Evolutionary conservation across 2,329 filamentous ascomycete genomes (phyloP), one percentile per base, ranked within the genome.

Genomic region (Boeremia lycopersici): DNA sequence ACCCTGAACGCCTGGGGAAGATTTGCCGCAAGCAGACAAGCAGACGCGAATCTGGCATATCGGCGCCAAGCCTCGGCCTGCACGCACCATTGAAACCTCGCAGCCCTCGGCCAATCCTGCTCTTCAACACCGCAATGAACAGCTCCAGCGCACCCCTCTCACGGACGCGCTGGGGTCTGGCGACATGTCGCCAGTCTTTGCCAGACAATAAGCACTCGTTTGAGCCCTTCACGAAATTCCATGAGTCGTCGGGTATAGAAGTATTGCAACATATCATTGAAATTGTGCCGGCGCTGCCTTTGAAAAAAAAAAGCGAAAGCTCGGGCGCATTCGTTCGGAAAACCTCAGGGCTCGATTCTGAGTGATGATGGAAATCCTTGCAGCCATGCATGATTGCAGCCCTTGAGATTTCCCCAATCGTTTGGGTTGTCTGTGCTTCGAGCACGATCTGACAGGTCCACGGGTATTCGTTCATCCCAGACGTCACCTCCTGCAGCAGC

Each of bases 141-240:
- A 70, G 62, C 68, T 65, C 66, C 67, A 71, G 70, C 65, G 55
- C 64, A 58, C 64, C 67, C 60, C 53, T 48, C 31, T 51, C 52
- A 64, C 62, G 60, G 67, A 66, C 61, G 51, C 59, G 65, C 64
- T 72, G 70, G 67, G 62, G 70, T 71, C 71, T 71, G 68, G 59
- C 63, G 59, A 61, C 52, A 43, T 39, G 38, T 62, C 61, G 69
- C 53, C 64, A 62, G 69, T 51, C 59, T 65, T 73, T 74, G 72
- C 69, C 56, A 74, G 71, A 74, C 58, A 51, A 59, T 43, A 10
- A 62, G 69, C 71, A 69, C 66, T 68, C 70, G 71, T 74, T 74
- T 74, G 71, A 74, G 70, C 66, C 70, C 61, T 59, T 66, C 62
- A 63, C 67, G 57, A 65, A 66, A 57, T 65, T 65, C 43, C 64